Conservation (phyloP, 2,329 filamentous ascomycete genomes). For the Ceratocystis diversiconidia region DNA sequence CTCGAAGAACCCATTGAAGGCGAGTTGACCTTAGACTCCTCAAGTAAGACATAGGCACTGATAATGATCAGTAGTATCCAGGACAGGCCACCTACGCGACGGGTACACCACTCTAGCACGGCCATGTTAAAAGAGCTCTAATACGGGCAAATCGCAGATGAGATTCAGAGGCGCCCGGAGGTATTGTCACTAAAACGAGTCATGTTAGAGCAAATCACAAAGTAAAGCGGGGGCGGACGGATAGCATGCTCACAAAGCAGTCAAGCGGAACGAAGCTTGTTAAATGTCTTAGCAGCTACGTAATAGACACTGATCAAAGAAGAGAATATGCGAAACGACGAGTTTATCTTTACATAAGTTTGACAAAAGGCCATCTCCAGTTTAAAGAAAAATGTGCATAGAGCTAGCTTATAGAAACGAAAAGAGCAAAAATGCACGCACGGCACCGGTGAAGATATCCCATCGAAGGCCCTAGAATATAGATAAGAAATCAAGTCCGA, state of each 20-base stretch:
- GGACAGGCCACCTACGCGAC: constrained; percentile 40
- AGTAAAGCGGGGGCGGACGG: not conserved
- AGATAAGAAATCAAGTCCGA: not conserved
- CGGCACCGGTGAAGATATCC: not conserved
- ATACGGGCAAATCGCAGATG: not conserved
- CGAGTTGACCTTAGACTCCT: constrained; percentile 27
- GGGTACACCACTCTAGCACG: constrained; percentile 39
- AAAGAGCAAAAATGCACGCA: not conserved
- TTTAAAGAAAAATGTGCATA: not conserved
- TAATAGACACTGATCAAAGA: not conserved
- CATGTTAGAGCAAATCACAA: not conserved
- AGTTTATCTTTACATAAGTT: not conserved
- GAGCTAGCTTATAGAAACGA: not conserved
- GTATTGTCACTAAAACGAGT: constrained; percentile 7
- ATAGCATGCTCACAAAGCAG: not conserved
- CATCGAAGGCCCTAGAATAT: not conserved
- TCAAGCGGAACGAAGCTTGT: not conserved
- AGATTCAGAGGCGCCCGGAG: constrained; percentile 18
- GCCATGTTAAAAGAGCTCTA: constrained; percentile 30
- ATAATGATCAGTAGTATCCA: constrained; percentile 36
- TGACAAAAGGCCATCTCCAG: not conserved
- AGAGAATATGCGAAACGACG: not conserved
- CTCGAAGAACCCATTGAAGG: constrained; percentile 27
- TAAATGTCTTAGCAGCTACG: not conserved
- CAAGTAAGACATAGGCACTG: constrained; percentile 41